Percentiles rank a stretch among this genome's conserved stretches.
These are phyloP conservation scores for Amanita polypyramis DNA, from an alignment of 768 basidiomycete species.

Conservation along the genomic window DNA sequence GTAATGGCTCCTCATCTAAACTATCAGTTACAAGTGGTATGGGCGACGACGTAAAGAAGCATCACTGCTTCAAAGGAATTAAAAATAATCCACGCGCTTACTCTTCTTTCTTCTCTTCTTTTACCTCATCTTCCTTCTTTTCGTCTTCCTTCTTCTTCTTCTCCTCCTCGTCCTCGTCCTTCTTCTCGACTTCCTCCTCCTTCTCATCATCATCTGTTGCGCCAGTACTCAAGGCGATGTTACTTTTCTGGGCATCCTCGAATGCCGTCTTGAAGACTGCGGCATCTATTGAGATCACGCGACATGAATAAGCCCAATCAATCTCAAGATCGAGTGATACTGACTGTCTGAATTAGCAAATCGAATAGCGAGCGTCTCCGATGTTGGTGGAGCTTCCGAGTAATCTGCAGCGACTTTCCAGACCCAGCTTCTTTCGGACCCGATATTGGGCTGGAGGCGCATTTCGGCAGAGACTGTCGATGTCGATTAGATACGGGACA, in stretches of 20 bases:
- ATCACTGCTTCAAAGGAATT: not conserved
- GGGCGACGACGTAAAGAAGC: constrained; percentile 1
- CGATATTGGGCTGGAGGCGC: constrained; percentile 94
- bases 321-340: constrained; percentile 18
- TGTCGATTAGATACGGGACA: constrained; percentile 2
- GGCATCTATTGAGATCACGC: constrained; percentile 47
- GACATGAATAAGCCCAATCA: not conserved
- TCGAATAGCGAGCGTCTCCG: constrained; percentile 96
- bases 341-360: constrained; percentile 94
- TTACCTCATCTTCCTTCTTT: constrained; percentile 25
- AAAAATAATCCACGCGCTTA: not conserved
- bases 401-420: constrained; percentile 97
- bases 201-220: constrained; percentile 15
- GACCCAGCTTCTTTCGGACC: constrained; percentile 98
- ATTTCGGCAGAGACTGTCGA: constrained; percentile 74
- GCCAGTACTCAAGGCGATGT: constrained; percentile 31
- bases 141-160: constrained; percentile 16
- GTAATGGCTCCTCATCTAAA: constrained; percentile 12
- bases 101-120: constrained; percentile 11
- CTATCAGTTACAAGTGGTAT: constrained; percentile 16
- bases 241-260: constrained; percentile 71
- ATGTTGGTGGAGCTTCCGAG: constrained; percentile 78
- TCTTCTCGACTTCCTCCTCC: constrained; percentile 19
- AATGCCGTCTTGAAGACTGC: constrained; percentile 83
- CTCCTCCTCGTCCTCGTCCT: constrained; percentile 19